Conservation (phyloP, 331 rosid species). For the Rosa hybrid region DNA sequence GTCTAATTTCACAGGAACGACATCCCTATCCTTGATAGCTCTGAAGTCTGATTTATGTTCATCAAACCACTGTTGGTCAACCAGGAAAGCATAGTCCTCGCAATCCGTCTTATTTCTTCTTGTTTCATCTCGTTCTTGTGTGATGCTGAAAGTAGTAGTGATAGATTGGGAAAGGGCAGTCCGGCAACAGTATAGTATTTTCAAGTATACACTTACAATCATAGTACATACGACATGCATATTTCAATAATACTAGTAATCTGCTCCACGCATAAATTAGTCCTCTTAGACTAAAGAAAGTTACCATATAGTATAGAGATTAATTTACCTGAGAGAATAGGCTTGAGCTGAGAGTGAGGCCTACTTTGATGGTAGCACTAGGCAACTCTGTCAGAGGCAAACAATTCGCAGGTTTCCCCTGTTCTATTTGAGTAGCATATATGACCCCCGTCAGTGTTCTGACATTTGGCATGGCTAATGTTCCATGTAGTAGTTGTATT, state of each 20-base stretch:
- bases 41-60: not conserved
- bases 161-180: not conserved
- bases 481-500: not conserved
- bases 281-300: too few relatives aligned
- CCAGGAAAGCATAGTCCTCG: not conserved
- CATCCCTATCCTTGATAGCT: not conserved
- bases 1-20: not conserved
- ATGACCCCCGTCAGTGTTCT: not conserved
- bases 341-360: not conserved
- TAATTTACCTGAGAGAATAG: not conserved
- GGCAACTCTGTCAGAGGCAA: not conserved
- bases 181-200: not conserved
- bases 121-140: not conserved
- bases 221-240: too few relatives aligned
- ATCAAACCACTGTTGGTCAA: not conserved
- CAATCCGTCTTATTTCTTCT: not conserved
- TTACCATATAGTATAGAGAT: too few relatives aligned
- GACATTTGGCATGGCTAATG: not conserved
- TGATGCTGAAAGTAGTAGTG: not conserved
- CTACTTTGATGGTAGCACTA: not conserved
- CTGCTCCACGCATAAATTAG: not conserved
- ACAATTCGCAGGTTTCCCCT: not conserved
- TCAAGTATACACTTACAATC: too few relatives aligned
- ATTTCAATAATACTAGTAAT: too few relatives aligned
- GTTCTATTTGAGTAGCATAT: not conserved